Conservation (phyloP, 2,329 filamentous ascomycete species). For the Ascochyta pisi region DNA sequence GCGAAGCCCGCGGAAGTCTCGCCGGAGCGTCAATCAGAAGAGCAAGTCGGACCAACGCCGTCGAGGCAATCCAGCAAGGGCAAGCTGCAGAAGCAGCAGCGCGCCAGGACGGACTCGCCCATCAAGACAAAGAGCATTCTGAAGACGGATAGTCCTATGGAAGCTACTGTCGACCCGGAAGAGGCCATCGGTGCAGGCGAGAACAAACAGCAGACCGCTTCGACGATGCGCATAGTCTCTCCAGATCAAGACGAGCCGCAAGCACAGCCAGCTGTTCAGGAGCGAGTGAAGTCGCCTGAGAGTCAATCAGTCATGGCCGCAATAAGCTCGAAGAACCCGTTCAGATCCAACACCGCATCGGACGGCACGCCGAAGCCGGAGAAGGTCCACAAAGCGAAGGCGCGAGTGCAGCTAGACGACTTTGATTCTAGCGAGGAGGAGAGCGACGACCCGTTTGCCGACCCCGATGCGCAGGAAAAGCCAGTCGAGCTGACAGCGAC, state of each 20-base stretch:
- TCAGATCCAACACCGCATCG: slow-evolving; percentile 43
- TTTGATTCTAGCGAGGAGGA: slow-evolving; percentile 65
- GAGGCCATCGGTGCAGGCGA: slow-evolving; percentile 15
- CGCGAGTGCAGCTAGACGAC: slow-evolving; percentile 72
- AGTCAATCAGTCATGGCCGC: slow-evolving; percentile 29
- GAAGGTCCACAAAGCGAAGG: slow-evolving; percentile 65
- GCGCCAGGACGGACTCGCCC: slow-evolving; percentile 40
- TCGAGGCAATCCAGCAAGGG: slow-evolving; percentile 47
- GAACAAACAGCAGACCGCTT: slow-evolving; percentile 28
- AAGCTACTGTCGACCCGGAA: slow-evolving; percentile 24
- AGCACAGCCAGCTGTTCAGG: slow-evolving; percentile 23
- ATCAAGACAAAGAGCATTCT: slow-evolving; percentile 42
- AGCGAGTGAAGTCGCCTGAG: slow-evolving; percentile 30
- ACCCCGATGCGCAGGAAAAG: slow-evolving; percentile 47
- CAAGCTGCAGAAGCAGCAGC: slow-evolving; percentile 48
- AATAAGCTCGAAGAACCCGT: slow-evolving; percentile 41
- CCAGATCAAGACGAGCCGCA: slow-evolving; percentile 28
- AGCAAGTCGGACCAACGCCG: slow-evolving; percentile 34
- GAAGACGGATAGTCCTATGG: slow-evolving; percentile 43
- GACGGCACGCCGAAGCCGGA: slow-evolving; percentile 60
- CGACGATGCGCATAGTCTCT: slow-evolving; percentile 46
- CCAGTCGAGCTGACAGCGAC: slow-evolving; percentile 22
- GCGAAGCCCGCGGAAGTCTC: slow-evolving; percentile 41
- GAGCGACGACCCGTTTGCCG: slow-evolving; percentile 54
- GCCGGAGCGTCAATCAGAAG: slow-evolving; percentile 37